Evolutionary conservation across 2,329 filamentous ascomycete species (phyloP), one percentile per base, ranked within the genome.

Genomic region (Cordyceps tenuipes): DNA sequence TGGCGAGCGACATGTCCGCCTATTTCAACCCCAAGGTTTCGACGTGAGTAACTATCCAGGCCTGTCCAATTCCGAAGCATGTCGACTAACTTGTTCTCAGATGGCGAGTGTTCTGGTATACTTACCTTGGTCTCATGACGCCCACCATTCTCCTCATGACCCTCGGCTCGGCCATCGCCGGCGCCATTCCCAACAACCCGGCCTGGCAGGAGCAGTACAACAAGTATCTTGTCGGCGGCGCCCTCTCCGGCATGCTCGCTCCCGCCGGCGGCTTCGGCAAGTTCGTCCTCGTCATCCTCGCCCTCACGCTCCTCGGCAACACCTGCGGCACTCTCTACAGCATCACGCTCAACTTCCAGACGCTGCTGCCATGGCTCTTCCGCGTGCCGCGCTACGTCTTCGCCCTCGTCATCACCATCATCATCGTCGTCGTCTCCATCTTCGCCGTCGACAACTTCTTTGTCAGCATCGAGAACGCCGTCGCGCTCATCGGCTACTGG

Each of bases 271-370:
- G 81, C 0, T 86, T 87, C 63, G 84, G 83, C 61, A 82, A 82
- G 63, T 86, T 87, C 64, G 72, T 86, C 19, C 78, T 83, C 1
- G 83, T 86, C 2, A 68, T 86, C 8, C 76, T 86, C 19, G 77
- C 80, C 6, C 74, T 85, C 46, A 81, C 79, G 1, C 69, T 86
- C 49, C 71, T 87, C 12, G 84, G 82, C 29, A 86, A 86, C 69
- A 75, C 84, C 12, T 75, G 80, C 1, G 81, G 79, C 17, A 83
- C 81, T 17, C 80, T 82, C 71, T 87, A 87, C 73, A 79, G 81
- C 66, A 78, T 86, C 64, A 82, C 82, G 3, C 76, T 87, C 63
- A 86, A 86, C 74, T 82, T 86, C 69, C 84, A 87, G 70, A 82
- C 84, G 64, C 71, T 87, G 21, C 69, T 83, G 5, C 83, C 84